Evolutionary conservation across 1,284 basidiomycete species (phyloP), one percentile per base, ranked within the genome.

Genomic region (Pyrrhoderma noxium): DNA sequence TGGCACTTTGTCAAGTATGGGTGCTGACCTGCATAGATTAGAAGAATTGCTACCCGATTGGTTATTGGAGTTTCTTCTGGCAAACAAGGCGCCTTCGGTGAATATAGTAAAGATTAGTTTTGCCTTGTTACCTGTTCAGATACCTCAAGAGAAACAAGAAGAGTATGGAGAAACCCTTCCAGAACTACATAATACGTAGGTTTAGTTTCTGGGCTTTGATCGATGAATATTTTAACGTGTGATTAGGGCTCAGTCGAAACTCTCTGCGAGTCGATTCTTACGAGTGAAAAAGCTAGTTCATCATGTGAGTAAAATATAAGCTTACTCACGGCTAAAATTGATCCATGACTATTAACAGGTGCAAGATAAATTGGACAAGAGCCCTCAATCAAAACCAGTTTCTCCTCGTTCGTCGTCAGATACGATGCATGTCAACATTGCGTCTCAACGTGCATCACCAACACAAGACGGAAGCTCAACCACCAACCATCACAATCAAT

Each of bases 211-310:
- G 11, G 56, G 49, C 27, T 44, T 16, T 11, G 9, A 34, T 38
- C 45, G 35, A 8, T 34, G 36, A 49, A 14, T 23, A 8, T 16
- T 23, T 50, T 47, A 59, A n/a, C 9, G 23, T 42, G 18, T 3
- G 8, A n/a, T 31, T 51, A 83, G 77, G 31, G 73, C 85, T 14
- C 89, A 93, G 61, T 85, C 87, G 0, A 87, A 93, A 58, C 70
- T 98, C 31, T 95, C 91, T 0, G 93, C 94, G 0, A 92, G 83
- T 58, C 79, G 89, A 41, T 86, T 86, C 62, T 71, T 98, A 51
- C 77, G 95, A 16, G 80, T 95, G 22, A 77, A 84, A 49, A 97
- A 97, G 66, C 78, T 96, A 13, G 76, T 83, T 1, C 63, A 72
- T 47, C 95, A 97, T 71, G 90, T 94, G 63, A 42, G 84, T 69